These are phyloP conservation scores for Polychytrium aggregatum DNA, from an alignment of 192 early-diverging fungal genomes.

Conservation along the genomic window DNA sequence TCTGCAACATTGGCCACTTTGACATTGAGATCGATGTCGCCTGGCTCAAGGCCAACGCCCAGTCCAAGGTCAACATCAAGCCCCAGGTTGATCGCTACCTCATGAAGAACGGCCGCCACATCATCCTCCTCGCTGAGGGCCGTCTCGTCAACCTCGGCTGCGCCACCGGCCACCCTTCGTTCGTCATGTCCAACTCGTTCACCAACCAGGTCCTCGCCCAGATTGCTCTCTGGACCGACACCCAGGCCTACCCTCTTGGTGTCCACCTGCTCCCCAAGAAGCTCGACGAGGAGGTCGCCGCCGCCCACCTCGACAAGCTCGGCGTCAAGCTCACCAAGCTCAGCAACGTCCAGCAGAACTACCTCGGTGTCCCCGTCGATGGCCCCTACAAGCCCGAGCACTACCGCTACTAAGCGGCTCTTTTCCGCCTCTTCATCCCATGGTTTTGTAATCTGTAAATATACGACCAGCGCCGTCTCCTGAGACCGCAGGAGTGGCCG, in stretches of 20 bases:
- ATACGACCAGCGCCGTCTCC: too few species aligned
- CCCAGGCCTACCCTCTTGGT: constrained; percentile 75
- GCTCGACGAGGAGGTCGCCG: constrained; percentile 97
- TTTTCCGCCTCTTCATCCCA: too few species aligned
- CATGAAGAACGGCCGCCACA: constrained; percentile 79
- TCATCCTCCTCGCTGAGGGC: constrained; percentile 97
- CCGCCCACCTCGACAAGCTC: constrained; percentile 87
- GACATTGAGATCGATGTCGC: constrained; percentile 98
- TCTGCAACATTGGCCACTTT: constrained; percentile 99
- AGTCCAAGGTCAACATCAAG: constrained; percentile 88
- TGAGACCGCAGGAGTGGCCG: too few species aligned
- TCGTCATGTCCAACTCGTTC: constrained; percentile 99
- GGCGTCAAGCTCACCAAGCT: constrained; percentile 90
- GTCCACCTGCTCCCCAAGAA: constrained; percentile 99
- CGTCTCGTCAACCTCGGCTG: constrained; percentile 99
- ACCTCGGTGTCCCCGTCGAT: constrained; percentile 68
- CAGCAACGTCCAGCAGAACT: constrained; percentile 57
- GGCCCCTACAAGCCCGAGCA: constrained; percentile 97
- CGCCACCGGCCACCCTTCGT: constrained; percentile 96
- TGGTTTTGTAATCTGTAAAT: too few species aligned
- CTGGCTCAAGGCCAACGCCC: constrained; percentile 94
- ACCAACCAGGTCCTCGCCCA: constrained; percentile 97
- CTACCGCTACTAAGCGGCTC: constrained; percentile 86
- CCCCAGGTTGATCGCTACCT: constrained; percentile 96
- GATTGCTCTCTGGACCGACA: constrained; percentile 96